Evolutionary conservation across 257 asterid genomes (phyloP).

Genomic region (Solanum habrochaites): DNA sequence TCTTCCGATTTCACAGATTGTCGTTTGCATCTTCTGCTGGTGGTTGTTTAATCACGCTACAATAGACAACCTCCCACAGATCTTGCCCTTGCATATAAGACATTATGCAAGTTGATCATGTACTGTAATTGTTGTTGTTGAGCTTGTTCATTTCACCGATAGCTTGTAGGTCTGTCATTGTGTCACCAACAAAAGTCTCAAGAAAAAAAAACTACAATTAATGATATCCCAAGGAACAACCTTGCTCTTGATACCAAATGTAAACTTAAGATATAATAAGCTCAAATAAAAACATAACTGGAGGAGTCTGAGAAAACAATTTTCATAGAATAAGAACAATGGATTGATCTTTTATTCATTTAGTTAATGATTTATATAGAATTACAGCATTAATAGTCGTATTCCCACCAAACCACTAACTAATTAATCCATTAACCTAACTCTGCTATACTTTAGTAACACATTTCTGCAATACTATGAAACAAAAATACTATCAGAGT

Average conservation of each 20-base stretch:
- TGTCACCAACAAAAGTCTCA: neutral
- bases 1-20: neutral
- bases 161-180: neutral
- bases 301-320: too few relatives aligned
- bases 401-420: neutral
- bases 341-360: too few relatives aligned
- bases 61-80: neutral
- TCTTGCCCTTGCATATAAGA: neutral
- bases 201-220: too few relatives aligned
- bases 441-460: accelerated
- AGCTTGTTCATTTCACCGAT: neutral
- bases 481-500: too few relatives aligned
- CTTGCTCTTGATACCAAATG: neutral
- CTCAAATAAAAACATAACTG: too few relatives aligned
- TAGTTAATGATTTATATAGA: neutral
- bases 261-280: too few relatives aligned
- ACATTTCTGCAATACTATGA: neutral
- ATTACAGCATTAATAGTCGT: neutral
- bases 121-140: neutral
- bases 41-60: neutral
- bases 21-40: neutral
- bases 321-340: too few relatives aligned
- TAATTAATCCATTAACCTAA: neutral
- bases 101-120: neutral
- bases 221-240: neutral